Base-by-base conservation (phyloP, 1,284 basidiomycete genomes). In the Fomitopsis pinicola region DNA sequence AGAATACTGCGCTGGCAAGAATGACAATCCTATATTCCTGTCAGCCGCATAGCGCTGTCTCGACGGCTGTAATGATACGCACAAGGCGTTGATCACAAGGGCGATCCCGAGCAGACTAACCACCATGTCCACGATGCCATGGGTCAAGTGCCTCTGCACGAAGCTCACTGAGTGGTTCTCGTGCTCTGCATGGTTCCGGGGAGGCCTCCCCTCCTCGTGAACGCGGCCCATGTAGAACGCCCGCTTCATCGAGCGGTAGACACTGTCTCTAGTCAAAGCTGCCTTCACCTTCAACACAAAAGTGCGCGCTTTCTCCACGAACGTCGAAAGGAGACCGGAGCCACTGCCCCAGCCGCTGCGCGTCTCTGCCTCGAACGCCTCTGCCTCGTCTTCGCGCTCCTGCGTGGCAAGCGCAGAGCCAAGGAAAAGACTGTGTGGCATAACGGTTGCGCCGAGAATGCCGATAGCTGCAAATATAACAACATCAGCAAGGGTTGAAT, bases 351-450 rank as follows among this genome's bases (percentile, higher is more conserved):
- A 57, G 1, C 65, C 38, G 8, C 38, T 60, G 45, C 63, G 61
- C 12, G 62, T 8, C 12, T 54, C 61, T 30, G 26, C 28, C 5
- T n/a, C 30, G 14, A 33, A 4, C 15, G 5, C 10, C 28, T 30
- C 48, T 30, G 17, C 28, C 28, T 50, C 48, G 58, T 77, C 73
- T 30, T 87, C 71, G 57, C 94, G 79, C 64, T 95, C 88, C 69
- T 95, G 88, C 0, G 91, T 92, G 3, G 92, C 89, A n/a, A 97
- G 82, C 42, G 90, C 86, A 2, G 92, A 94, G 10, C 95, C 95
- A 6, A 98, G 80, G 77, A 94, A 96, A 28, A 98, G 81, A 48
- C 91, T 89, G 72, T 98, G 96, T 0, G 96, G 95, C 95, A 88
- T 95, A 44, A 93, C 86, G 0, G 92, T 94, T 1, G 92, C 91